Evolutionary conservation across 148 eudicot species (phyloP), one percentile per base, ranked within the genome.

Genomic region (Fagopyrum homotropicum): DNA sequence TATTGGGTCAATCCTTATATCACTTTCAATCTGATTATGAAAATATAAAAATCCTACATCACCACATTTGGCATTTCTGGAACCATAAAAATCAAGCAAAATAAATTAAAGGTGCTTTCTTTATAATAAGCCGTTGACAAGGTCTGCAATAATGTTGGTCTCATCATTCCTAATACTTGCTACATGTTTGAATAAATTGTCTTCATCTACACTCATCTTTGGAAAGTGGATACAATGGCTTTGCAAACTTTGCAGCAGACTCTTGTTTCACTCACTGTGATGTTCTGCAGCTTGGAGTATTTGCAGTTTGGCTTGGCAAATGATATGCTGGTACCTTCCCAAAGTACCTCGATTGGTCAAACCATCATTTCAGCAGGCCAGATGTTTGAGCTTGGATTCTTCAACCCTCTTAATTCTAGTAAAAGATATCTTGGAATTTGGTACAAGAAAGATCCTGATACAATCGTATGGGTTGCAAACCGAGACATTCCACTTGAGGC

Each of bases 391-490:
- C 45, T 83, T 4, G 83, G 83, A 30, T 83, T 80, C 75, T 83
- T 83, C 80, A 80, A 77, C 16, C 85, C 83, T 22, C 69, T 3
- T 0, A 78, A 73, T 26, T 55, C 81, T 15, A 59, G 12, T 14
- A 80, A 69, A 9, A 76, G 83, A 1, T 80, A 83, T 35, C 8
- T 83, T 0, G 85, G 79, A 68, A 73, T 83, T 64, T 83, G 85
- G 85, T 88, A 81, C 75, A 84, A 84, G 61, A 82, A 81, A n/a
- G 48, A 75, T 5, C 69, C 85, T 11, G 57, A 14, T 45, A 61
- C 72, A 1, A 54, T 81, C 17, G 83, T 83, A 11, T 87, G 90
- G 90, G 84, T 85, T 10, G 90, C 90, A 5, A 87, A 87, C 73
- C 73, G 90, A 17, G 71, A 79, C 54, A 81, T 19, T 4, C 86